These are phyloP conservation scores for Neospermospora avenae DNA, from an alignment of 2,329 filamentous ascomycete genomes.

Conservation along the genomic window DNA sequence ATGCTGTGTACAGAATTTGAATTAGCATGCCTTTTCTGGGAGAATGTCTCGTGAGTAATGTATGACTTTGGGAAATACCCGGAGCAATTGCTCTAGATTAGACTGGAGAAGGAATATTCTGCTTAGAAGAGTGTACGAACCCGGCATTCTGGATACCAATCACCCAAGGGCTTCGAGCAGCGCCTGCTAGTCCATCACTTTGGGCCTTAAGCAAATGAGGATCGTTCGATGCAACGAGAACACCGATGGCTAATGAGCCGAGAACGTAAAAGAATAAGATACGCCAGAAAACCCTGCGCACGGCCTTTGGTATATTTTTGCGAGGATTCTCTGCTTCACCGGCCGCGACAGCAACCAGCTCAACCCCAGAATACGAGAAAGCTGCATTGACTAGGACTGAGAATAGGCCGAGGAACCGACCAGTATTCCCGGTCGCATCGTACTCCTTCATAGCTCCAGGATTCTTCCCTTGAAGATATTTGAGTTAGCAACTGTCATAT, in stretches of 20 bases:
- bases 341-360: slow-evolving; percentile 47
- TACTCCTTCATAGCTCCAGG: slow-evolving; percentile 69
- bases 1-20: no score
- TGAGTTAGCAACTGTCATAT: not conserved
- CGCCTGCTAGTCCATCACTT: slow-evolving; percentile 55
- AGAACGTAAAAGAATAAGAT: slow-evolving; percentile 72
- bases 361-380: slow-evolving; percentile 47
- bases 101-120: no score
- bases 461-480: slow-evolving; percentile 38
- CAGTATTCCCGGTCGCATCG: slow-evolving; percentile 61
- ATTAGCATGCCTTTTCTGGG: no score
- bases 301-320: slow-evolving; percentile 66
- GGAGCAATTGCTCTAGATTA: no score
- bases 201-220: slow-evolving; percentile 61
- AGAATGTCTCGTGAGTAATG: no score
- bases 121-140: no score
- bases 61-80: no score
- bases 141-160: slow-evolving; percentile 65
- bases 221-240: slow-evolving; percentile 69
- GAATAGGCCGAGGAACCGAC: slow-evolving; percentile 66
- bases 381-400: slow-evolving; percentile 47
- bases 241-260: slow-evolving; percentile 68
- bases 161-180: slow-evolving; percentile 65
- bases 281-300: slow-evolving; percentile 76
- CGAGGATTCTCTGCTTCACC: slow-evolving; percentile 71